These are phyloP conservation scores for Parathielavia appendiculata DNA, from an alignment of 495 filamentous ascomycete species.

Conservation along the genomic window DNA sequence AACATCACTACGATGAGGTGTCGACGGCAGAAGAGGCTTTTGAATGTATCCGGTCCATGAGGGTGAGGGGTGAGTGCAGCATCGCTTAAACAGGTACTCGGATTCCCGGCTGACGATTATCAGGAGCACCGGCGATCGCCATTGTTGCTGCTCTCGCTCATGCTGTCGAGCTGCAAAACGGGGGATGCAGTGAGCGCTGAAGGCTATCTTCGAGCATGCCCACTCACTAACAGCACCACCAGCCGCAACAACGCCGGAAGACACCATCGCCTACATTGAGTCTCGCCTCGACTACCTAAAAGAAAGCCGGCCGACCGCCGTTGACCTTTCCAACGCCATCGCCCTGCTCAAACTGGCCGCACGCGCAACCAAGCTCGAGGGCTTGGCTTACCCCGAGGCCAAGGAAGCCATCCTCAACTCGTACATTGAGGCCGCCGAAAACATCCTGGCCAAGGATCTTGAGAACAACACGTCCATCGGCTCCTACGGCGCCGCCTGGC, in stretches of 20 bases:
- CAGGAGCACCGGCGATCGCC: slow-evolving; percentile 90
- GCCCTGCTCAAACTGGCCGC: slow-evolving; percentile 63
- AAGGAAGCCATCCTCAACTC: slow-evolving; percentile 50
- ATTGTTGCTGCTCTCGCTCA: slow-evolving; percentile 89
- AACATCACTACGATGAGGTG: slow-evolving; percentile 72
- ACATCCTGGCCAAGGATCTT: slow-evolving; percentile 83
- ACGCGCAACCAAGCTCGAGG: slow-evolving; percentile 30
- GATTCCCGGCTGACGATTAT: slow-evolving; percentile 19
- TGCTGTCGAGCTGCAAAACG: slow-evolving; percentile 64
- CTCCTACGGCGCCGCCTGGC: slow-evolving; percentile 75
- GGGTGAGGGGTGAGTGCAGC: slow-evolving; percentile 48
- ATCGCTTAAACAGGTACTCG: neutral
- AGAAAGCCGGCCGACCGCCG: slow-evolving; percentile 84
- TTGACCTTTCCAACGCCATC: slow-evolving; percentile 89
- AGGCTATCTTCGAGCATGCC: neutral
- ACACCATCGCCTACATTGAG: slow-evolving; percentile 61
- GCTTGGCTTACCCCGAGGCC: slow-evolving; percentile 29
- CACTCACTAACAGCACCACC: neutral
- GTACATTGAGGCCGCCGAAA: slow-evolving; percentile 74
- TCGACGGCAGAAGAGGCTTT: slow-evolving; percentile 75
- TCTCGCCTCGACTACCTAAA: slow-evolving; percentile 76
- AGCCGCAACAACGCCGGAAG: slow-evolving; percentile 43
- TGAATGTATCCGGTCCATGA: slow-evolving; percentile 89
- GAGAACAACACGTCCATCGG: slow-evolving; percentile 83
- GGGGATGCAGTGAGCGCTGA: slow-evolving; percentile 40